These are phyloP conservation scores for Prasinococcaceae sp. DNA, from an alignment of 139 green algal genomes.

Conservation along the genomic window DNA sequence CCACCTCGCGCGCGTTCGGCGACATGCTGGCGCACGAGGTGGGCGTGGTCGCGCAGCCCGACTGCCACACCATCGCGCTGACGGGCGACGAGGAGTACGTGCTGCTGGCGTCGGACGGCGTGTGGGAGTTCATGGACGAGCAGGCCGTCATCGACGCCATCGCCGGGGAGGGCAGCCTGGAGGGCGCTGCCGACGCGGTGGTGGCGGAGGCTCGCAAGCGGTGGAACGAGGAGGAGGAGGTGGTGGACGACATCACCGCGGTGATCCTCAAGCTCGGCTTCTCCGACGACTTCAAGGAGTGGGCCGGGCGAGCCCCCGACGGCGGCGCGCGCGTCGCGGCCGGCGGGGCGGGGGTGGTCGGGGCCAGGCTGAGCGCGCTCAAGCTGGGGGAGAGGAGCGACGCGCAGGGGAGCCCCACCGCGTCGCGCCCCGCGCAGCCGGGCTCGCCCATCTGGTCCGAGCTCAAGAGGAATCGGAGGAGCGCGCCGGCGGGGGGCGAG, in stretches of 20 bases:
- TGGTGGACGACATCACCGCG: slow-evolving; percentile 77
- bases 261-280: slow-evolving; percentile 37
- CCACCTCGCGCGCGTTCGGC: slow-evolving; percentile 34
- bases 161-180: slow-evolving; percentile 42
- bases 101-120: slow-evolving; percentile 66
- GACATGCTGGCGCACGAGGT: slow-evolving; percentile 37
- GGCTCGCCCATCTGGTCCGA: too few species aligned
- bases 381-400: too few species aligned
- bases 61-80: slow-evolving; percentile 54
- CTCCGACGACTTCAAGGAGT: too few species aligned
- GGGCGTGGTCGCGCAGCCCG: slow-evolving; percentile 28
- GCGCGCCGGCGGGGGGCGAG: too few species aligned
- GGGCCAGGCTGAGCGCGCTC: too few species aligned
- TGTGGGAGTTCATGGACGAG: slow-evolving; percentile 80
- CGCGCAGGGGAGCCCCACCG: too few species aligned
- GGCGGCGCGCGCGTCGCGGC: too few species aligned
- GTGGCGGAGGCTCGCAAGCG: slow-evolving; percentile 54
- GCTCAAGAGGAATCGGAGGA: too few species aligned
- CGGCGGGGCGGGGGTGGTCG: too few species aligned
- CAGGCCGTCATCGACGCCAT: slow-evolving; percentile 56
- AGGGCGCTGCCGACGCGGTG: slow-evolving; percentile 29
- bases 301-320: too few species aligned
- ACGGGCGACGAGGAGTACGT: slow-evolving; percentile 49
- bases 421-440: too few species aligned
- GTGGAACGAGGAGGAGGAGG: slow-evolving; percentile 66